A percentile compares a stretch with the other conserved stretches of the same genome.
phyloP scores from a whole-genome alignment of 116 monocot species.

The Papilionanthe hybrid region DNA sequence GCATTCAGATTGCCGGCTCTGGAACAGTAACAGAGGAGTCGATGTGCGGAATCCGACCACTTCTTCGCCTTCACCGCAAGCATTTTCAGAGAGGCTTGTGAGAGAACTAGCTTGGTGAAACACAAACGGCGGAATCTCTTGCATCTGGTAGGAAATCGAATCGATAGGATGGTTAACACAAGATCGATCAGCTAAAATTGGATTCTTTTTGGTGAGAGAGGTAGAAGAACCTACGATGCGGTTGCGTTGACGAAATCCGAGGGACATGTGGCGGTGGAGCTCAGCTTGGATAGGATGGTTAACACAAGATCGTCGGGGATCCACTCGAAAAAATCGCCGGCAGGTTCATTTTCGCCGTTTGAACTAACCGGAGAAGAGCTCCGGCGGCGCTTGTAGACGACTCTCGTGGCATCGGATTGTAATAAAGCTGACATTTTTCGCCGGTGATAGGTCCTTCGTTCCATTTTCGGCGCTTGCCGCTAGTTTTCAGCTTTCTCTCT shows the following conservation, averaged over 20 bases:
- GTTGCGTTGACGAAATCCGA: conserved; percentile 31
- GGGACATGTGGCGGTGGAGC: conserved; percentile 19
- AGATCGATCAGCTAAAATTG: background rate
- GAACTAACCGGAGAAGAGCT: background rate
- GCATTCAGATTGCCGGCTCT: conserved; percentile 48
- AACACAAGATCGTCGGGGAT: conserved; percentile 40
- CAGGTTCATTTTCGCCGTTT: background rate
- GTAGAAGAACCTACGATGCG: conserved; percentile 17
- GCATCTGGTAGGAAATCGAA: conserved; percentile 28
- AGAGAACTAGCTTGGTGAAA: conserved; percentile 23
- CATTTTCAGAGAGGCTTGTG: conserved; percentile 28
- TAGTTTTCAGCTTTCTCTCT: background rate
- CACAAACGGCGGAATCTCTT: conserved; percentile 46
- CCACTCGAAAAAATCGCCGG: conserved; percentile 13
- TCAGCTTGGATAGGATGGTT: conserved; percentile 29
- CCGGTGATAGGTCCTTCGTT: background rate
- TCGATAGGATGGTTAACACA: background rate
- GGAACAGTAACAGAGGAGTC: conserved; percentile 42
- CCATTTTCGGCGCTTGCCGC: background rate
- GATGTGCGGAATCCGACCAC: conserved; percentile 46
- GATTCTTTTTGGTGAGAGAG: background rate
- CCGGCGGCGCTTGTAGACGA: background rate
- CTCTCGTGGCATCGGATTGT: background rate
- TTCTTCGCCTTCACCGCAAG: conserved; percentile 32
- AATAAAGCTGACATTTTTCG: background rate